These are phyloP conservation scores for Lactarius sp. DNA, from an alignment of 768 basidiomycete genomes.

Conservation along the genomic window DNA sequence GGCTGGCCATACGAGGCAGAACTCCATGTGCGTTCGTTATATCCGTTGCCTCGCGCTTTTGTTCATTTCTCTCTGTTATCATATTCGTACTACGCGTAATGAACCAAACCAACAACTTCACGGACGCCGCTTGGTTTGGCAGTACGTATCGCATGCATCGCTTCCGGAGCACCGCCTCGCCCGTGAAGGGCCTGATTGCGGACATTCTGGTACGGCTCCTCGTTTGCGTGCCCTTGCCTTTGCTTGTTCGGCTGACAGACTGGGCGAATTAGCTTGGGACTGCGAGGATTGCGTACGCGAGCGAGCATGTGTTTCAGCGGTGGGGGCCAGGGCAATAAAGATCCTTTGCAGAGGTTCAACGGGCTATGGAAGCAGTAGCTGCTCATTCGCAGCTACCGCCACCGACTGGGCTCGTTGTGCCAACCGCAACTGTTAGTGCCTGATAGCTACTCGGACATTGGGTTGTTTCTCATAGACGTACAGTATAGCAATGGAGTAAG, in stretches of 20 bases:
- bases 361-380: constrained; percentile 16
- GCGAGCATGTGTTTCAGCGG: constrained; percentile 46
- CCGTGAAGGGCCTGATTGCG: constrained; percentile 79
- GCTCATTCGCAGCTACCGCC: not conserved
- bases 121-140: constrained; percentile 42
- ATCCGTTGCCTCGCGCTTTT: not conserved
- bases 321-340: constrained; percentile 51
- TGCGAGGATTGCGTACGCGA: constrained; percentile 61
- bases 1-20: too few relatives aligned
- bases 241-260: not conserved
- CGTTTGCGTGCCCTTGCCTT: not conserved
- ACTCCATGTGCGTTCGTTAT: too few relatives aligned
- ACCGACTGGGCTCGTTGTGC: not conserved
- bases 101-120: constrained; percentile 42
- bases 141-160: constrained; percentile 76
- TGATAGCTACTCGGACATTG: not conserved
- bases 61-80: not conserved
- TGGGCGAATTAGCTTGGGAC: constrained; percentile 51
- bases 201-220: constrained; percentile 62
- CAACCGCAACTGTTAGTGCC: not conserved
- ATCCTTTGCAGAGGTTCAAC: constrained; percentile 27
- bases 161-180: constrained; percentile 70
- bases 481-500: not conserved
- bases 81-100: not conserved
- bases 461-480: not conserved